Evolutionary conservation across 2,329 filamentous ascomycete genomes (phyloP).

Genomic region (Epichloe uncinata): DNA sequence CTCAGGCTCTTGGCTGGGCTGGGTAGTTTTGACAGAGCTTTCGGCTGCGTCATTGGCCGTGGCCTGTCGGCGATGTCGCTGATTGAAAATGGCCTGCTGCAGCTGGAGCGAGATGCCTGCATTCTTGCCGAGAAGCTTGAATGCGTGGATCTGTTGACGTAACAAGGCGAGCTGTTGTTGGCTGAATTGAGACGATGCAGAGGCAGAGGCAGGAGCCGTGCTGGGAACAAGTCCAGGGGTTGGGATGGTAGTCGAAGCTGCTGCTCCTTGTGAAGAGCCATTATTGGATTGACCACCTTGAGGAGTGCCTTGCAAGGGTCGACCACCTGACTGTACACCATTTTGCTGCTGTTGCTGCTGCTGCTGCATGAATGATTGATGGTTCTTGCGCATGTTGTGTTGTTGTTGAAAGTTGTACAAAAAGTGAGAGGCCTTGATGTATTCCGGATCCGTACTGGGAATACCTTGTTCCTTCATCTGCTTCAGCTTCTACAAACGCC

Average conservation of each 20-base stretch:
- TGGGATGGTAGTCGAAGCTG: constrained; percentile 22
- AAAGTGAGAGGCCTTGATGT: constrained; percentile 66
- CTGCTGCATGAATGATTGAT: constrained; percentile 29
- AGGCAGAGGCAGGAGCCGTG: constrained; percentile 15
- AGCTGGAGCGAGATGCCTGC: constrained; percentile 64
- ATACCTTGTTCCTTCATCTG: constrained; percentile 81
- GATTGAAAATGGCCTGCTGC: constrained; percentile 71
- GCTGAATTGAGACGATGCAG: constrained; percentile 49
- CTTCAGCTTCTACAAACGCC: constrained; percentile 56
- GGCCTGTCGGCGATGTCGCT: constrained; percentile 51
- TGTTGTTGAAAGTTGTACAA: constrained; percentile 59
- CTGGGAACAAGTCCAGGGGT: constrained; percentile 19
- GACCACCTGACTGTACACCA: constrained; percentile 28
- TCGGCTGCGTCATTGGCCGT: constrained; percentile 35
- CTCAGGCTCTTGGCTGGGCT: constrained; percentile 18
- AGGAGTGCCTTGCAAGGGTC: constrained; percentile 24
- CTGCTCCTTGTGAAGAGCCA: constrained; percentile 21
- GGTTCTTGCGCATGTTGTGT: constrained; percentile 39
- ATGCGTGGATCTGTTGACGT: constrained; percentile 78
- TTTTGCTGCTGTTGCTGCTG: constrained; percentile 34
- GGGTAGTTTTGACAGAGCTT: constrained; percentile 18
- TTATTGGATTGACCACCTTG: constrained; percentile 19
- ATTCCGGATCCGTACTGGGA: constrained; percentile 72
- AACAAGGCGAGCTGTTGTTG: constrained; percentile 67
- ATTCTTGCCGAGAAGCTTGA: constrained; percentile 83